Evolutionary conservation across 108 stramenopile species (phyloP), one percentile per base, ranked within the genome.

Genomic region (Thalassiosira profunda): DNA sequence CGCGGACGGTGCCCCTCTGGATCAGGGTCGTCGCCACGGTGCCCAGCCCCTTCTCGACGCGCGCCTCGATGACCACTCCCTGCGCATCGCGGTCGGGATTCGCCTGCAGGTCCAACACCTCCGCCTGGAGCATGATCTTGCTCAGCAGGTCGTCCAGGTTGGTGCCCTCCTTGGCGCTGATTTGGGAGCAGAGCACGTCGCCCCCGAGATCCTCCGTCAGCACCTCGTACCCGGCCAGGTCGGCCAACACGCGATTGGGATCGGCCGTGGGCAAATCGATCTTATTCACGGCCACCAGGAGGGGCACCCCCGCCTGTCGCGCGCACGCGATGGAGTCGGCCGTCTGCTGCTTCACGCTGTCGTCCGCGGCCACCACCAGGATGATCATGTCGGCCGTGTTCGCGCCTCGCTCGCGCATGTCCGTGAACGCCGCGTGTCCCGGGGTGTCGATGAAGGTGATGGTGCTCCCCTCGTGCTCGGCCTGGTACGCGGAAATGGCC

Each of bases 371-470:
- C n/a, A 99, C 96, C 6, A 99, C 99, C n/a, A 99, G 64, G 55
- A 99, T 86, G 17, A 99, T 98, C 44, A 99, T 90, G 79, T 99
- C 99, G 26, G 99, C 99, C 26, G 97, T 95, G 68, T 96, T 95
- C 7, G 98, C 97, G 46, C 99, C 99, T 11, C 98, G 85, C 47
- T 94, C 83, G 26, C 99, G 81, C 98, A 99, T 99, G 58, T 96
- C 95, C 2, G 88, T 89, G 55, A 99, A 99, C 18, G 98, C 98
- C 12, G 98, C 97, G 66, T 99, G 99, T 40, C 99, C 99, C 21
- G 98, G 99, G 18, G 99, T 99, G 66, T 99, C 99, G 62, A 99
- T 95, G 68, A 99, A 98, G 7, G 98, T 98, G 25, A 99, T 92
- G 35, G 61, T 51, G 23, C 74, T 43, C 4, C 87, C 97, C 23